Evolutionary conservation across 2,329 filamentous ascomycete genomes (phyloP).

Genomic region (Emergomyces orientalis): DNA sequence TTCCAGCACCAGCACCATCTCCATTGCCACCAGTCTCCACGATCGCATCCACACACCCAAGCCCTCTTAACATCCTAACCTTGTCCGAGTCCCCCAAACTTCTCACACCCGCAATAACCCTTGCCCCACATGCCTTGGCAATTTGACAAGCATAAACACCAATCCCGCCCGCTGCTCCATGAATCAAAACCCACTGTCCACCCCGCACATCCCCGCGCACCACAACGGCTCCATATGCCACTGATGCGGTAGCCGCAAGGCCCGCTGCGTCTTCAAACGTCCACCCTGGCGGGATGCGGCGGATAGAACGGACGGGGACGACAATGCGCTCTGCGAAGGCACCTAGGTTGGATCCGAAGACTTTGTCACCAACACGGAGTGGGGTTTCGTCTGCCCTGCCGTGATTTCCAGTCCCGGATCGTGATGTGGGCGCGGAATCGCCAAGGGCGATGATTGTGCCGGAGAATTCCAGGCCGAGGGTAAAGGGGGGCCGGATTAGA

Average conservation of each 20-base stretch:
- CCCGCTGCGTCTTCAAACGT: slow-evolving; percentile 44
- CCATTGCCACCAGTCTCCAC: slow-evolving; percentile 9
- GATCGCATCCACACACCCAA: slow-evolving; percentile 12
- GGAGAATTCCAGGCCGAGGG: slow-evolving; percentile 52
- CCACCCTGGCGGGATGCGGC: slow-evolving; percentile 41
- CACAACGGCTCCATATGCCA: slow-evolving; percentile 42
- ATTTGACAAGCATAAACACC: slow-evolving; percentile 50
- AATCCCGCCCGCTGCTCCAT: slow-evolving; percentile 48
- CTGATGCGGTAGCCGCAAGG: slow-evolving; percentile 45
- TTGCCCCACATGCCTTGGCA: slow-evolving; percentile 44
- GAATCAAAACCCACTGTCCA: slow-evolving; percentile 46
- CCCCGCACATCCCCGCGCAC: slow-evolving; percentile 29
- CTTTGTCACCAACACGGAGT: slow-evolving; percentile 38
- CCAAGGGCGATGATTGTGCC: slow-evolving; percentile 42
- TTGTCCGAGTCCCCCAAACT: slow-evolving; percentile 28
- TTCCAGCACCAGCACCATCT: not conserved
- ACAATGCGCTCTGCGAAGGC: slow-evolving; percentile 46
- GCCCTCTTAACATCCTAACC: not conserved
- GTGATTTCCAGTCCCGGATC: not conserved
- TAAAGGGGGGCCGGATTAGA: slow-evolving; percentile 49
- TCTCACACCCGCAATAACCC: slow-evolving; percentile 47
- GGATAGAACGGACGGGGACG: slow-evolving; percentile 33
- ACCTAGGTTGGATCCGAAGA: slow-evolving; percentile 47
- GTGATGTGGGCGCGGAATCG: not conserved
- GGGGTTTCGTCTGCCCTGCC: not conserved